Conservation (phyloP, 2,329 filamentous ascomycete species). For the Colletotrichum cordylinicola region DNA sequence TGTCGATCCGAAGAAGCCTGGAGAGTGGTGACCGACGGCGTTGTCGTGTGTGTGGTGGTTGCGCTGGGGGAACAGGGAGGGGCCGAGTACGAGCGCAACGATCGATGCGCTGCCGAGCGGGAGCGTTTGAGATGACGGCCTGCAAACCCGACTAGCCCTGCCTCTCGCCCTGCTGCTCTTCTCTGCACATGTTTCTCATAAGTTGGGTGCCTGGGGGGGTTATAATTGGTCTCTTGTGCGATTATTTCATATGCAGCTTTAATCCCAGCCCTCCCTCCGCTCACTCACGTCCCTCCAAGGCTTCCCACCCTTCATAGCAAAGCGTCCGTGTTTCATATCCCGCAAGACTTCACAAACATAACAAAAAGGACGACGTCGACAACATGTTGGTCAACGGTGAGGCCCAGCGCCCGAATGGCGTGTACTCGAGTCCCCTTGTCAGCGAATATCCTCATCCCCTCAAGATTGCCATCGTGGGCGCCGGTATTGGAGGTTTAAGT, state of each 20-base stretch:
- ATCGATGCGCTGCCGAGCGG: constrained; percentile 2
- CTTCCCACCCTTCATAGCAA: not conserved
- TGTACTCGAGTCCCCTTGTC: constrained; percentile 4
- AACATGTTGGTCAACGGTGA: constrained; percentile 8
- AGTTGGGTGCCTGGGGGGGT: not conserved
- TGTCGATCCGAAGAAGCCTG: not conserved
- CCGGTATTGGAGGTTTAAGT: constrained; percentile 58
- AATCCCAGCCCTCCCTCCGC: not conserved
- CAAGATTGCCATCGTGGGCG: constrained; percentile 34
- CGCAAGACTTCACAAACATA: not conserved
- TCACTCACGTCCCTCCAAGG: not conserved
- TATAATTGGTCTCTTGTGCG: not conserved
- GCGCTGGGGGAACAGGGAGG: constrained; percentile 3
- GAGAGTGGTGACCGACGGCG: not conserved
- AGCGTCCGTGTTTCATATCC: not conserved
- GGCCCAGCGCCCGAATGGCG: not conserved
- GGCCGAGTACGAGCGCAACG: constrained; percentile 1
- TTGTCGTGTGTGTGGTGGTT: not conserved
- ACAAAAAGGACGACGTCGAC: not conserved
- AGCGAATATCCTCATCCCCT: constrained; percentile 20
- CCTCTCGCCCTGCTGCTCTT: not conserved
- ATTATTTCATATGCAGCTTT: not conserved
- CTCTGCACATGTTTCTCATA: not conserved
- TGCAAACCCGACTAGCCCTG: not conserved
- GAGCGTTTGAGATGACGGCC: constrained; percentile 11